Evolutionary conservation across 371 early-diverging fungal species (phyloP), one percentile per base, ranked within the genome.

Genomic region (Mortierella sp.): DNA sequence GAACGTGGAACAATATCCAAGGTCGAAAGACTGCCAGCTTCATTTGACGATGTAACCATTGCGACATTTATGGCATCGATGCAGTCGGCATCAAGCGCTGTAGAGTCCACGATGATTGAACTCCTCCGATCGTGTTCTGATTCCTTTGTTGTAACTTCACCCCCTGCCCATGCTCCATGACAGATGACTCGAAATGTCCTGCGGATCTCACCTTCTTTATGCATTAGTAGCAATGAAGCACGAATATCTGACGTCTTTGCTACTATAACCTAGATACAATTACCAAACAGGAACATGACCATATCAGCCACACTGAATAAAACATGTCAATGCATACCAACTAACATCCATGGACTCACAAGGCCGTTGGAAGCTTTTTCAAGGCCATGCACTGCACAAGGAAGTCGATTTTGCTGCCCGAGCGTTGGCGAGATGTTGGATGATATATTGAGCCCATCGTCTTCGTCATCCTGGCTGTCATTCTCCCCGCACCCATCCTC

Each of bases 351-450:
- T 20, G 49, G 11, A 62, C 75, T 77, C 84, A 90, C 90, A 78
- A 90, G 66, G 45, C 90, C 90, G 28, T 87, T 88, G 11, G 88
- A 87, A 28, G 90, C 89, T 58, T 89, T 90, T 68, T 88, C 88
- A 28, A 88, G 52, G 6, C 83, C 83, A 47, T 81, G 83, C 18
- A 73, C 62, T 2, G 83, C 70, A 37, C 83, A 76, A 1, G 76
- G 83, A 18, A 73, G 11, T 1, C 70, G 66, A 47, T 45, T 16
- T 37, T 81, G 83, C 22, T 75, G 66, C 3, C 73, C 76, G 18
- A 76, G 59, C n/a, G 76, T 47, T 5, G 73, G 76, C 6, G 72
- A 71, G 43, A 81, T 58, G 63, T 57, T 83, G 59, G 57, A 81
- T 66, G 28, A 83, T 47, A 75, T 75, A 68, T 85, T 84, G 26